Conservation (phyloP, 441 rosid species). For the Bocquillonia castaneifolia region DNA sequence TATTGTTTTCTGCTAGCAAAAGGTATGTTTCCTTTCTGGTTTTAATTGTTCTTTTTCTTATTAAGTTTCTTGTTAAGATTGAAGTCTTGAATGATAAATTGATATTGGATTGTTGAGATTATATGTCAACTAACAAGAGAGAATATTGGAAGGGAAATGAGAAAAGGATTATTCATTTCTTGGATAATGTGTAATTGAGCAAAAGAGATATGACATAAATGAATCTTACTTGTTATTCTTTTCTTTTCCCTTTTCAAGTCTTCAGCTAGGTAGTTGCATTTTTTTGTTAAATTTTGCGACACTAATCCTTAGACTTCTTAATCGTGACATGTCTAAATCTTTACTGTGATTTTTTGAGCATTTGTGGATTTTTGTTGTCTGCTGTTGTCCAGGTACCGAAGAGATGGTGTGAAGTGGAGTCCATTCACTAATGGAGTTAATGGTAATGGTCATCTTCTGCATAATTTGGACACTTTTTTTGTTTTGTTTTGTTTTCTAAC, state of each 20-base stretch:
- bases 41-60: neutral
- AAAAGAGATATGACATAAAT: neutral
- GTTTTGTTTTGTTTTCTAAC: constrained; percentile 9
- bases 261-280: neutral
- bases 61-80: neutral
- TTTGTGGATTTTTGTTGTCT: constrained; percentile 11
- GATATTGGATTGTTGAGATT: neutral
- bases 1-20: constrained; percentile 23
- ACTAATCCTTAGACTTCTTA: neutral
- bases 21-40: constrained; percentile 23
- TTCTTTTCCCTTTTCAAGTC: neutral
- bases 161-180: neutral
- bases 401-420: constrained; percentile 21
- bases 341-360: neutral
- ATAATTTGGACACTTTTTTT: neutral
- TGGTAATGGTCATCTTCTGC: constrained; percentile 26
- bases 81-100: neutral
- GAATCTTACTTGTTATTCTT: neutral
- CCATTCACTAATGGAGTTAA: constrained; percentile 17
- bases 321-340: neutral
- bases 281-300: neutral
- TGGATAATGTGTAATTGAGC: neutral
- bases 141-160: neutral
- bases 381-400: constrained; percentile 31
- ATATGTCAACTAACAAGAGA: neutral